Conservation (phyloP, 805 yeast species). For the Suhomyces sp. region DNA sequence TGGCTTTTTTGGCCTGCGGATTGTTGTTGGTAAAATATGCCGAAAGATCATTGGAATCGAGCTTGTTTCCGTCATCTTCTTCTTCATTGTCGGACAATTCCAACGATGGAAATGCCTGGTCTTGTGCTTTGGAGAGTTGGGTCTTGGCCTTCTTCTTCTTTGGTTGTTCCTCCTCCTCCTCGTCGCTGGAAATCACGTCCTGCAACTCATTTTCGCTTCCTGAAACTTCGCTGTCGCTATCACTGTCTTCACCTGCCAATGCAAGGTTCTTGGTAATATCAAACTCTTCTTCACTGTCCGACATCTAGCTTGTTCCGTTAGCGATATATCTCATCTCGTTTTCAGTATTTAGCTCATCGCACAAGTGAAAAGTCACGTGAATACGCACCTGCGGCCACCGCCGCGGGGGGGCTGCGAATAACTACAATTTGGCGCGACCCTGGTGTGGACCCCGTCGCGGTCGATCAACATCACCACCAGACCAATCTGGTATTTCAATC, state of each 20-base stretch:
- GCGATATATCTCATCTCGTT: background rate
- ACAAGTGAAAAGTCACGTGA: background rate
- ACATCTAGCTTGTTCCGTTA: slow-evolving; percentile 13
- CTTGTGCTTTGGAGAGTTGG: slow-evolving; percentile 10
- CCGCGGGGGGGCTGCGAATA: background rate
- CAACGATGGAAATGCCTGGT: slow-evolving; percentile 43
- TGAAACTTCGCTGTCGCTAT: slow-evolving; percentile 16
- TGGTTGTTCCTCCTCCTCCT: slow-evolving; percentile 36
- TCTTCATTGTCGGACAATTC: slow-evolving; percentile 46
- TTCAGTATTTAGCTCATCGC: background rate
- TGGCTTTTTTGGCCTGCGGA: slow-evolving; percentile 54
- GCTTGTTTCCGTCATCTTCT: slow-evolving; percentile 18
- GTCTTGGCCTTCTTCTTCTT: slow-evolving; percentile 24
- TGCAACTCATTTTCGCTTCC: slow-evolving; percentile 39
- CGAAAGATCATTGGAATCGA: slow-evolving; percentile 46
- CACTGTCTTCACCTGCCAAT: slow-evolving; percentile 37
- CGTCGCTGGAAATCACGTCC: slow-evolving; percentile 49
- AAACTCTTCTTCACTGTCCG: slow-evolving; percentile 47
- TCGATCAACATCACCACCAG: background rate
- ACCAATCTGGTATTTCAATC: background rate
- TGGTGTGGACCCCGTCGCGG: too few species aligned
- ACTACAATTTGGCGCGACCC: background rate
- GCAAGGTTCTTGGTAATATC: slow-evolving; percentile 66
- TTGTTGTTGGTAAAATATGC: slow-evolving; percentile 40
- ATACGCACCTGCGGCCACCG: background rate